A percentile compares a stretch with the other conserved stretches of the same genome.
Conservation (phyloP, 2,329 filamentous ascomycete species). For the Fulvia fulva region DNA sequence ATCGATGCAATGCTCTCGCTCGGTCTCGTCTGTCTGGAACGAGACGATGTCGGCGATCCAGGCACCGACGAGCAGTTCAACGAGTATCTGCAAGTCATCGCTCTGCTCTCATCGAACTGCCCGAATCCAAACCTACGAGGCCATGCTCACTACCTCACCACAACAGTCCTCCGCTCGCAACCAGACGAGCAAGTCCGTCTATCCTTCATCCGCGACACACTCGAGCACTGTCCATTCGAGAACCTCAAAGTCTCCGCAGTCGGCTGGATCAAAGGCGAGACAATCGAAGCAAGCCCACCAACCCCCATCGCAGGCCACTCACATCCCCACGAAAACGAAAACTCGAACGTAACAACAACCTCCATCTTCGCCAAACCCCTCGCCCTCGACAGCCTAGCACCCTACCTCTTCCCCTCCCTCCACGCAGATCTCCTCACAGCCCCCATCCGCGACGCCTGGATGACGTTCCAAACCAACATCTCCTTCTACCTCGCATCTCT, state of each 20-base stretch:
- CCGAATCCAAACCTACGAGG: conserved; percentile 46
- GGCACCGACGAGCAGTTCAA: conserved; percentile 50
- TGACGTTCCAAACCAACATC: conserved; percentile 50
- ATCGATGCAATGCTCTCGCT: conserved; percentile 53
- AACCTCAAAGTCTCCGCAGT: conserved; percentile 56
- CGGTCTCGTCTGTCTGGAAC: conserved; percentile 48
- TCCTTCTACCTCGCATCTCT: conserved; percentile 54
- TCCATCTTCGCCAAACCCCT: conserved; percentile 48
- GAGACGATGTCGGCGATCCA: conserved; percentile 44
- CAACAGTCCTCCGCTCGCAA: conserved; percentile 50
- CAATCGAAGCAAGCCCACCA: conserved; percentile 45
- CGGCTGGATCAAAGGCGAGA: conserved; percentile 59
- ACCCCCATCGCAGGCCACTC: conserved; percentile 20
- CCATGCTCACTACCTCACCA: conserved; percentile 48
- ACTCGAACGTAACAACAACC: conserved; percentile 7
- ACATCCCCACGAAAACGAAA: conserved; percentile 9
- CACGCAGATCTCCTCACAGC: conserved; percentile 40
- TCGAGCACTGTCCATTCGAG: conserved; percentile 52
- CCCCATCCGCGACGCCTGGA: conserved; percentile 37
- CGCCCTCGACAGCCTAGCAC: conserved; percentile 46
- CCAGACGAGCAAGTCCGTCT: conserved; percentile 50
- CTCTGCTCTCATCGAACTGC: conserved; percentile 47
- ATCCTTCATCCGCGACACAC: conserved; percentile 52
- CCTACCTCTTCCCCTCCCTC: conserved; percentile 51
- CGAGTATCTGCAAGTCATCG: conserved; percentile 49